A percentile compares a stretch with the other conserved stretches of the same genome.
Conservation (phyloP, 2,329 filamentous ascomycete species). For the Fusarium poae region DNA sequence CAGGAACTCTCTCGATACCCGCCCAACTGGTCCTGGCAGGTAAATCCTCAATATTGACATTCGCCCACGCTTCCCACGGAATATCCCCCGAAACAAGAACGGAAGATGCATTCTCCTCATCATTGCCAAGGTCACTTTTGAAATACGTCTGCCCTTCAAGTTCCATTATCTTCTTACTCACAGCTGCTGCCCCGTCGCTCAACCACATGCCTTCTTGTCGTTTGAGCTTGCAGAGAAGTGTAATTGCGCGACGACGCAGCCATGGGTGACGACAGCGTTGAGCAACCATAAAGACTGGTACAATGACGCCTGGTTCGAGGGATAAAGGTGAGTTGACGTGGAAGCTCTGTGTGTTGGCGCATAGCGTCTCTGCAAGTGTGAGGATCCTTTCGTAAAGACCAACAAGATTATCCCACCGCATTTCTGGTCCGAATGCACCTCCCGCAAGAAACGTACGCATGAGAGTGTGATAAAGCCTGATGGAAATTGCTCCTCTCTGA, state of each 20-base stretch:
- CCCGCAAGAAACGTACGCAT: constrained; percentile 40
- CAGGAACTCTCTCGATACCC: constrained; percentile 39
- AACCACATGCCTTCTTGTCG: constrained; percentile 53
- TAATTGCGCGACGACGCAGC: constrained; percentile 47
- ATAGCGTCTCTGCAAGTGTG: constrained; percentile 34
- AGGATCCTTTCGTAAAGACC: constrained; percentile 50
- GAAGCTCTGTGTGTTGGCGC: constrained; percentile 27
- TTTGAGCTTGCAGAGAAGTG: constrained; percentile 45
- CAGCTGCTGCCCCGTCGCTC: constrained; percentile 49
- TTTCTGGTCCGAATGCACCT: constrained; percentile 45
- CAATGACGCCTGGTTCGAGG: constrained; percentile 52
- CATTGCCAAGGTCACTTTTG: constrained; percentile 21
- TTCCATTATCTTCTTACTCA: constrained; percentile 39
- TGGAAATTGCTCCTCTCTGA: constrained; percentile 37
- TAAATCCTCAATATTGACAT: constrained; percentile 19
- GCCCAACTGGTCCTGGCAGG: constrained; percentile 39
- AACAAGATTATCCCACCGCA: constrained; percentile 48
- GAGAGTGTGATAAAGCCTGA: constrained; percentile 51
- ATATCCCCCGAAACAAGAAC: constrained; percentile 14
- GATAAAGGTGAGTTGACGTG: constrained; percentile 45
- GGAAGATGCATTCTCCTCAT: constrained; percentile 1
- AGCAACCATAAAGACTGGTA: constrained; percentile 48
- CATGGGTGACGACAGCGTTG: constrained; percentile 52
- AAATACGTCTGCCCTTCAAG: constrained; percentile 42
- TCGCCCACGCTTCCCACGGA: constrained; percentile 45